Conservation (phyloP, 2,329 filamentous ascomycete genomes). For the Zasmidium citrigriseum region DNA sequence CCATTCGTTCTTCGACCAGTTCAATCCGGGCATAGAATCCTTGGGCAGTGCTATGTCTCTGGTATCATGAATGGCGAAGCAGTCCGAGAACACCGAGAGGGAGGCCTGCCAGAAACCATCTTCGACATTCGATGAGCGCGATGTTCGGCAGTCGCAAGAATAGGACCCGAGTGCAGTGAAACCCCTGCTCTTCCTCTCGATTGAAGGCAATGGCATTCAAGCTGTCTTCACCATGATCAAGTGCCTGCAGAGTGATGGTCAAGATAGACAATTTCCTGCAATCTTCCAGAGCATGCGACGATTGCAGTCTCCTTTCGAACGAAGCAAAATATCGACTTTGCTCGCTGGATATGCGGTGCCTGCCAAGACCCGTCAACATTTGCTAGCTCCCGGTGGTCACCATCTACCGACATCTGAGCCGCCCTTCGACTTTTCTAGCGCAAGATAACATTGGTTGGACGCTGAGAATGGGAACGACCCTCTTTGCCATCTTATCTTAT, state of each 20-base stretch:
- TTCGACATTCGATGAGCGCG: background rate
- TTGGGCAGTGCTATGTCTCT: background rate
- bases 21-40: background rate
- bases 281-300: no score
- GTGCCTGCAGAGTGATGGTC: no score
- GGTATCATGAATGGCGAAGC: slow-evolving; percentile 1
- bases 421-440: background rate
- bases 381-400: background rate
- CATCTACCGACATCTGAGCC: background rate
- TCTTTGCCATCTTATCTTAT: background rate
- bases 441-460: background rate
- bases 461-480: no score
- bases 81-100: background rate
- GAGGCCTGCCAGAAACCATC: background rate
- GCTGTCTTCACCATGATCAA: no score
- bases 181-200: no score
- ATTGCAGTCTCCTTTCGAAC: no score
- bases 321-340: no score
- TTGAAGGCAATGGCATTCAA: no score
- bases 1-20: background rate
- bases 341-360: background rate
- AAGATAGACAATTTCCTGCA: no score
- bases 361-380: background rate
- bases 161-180: no score
- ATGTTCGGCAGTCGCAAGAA: background rate